Conservation (phyloP, 768 basidiomycete species). For the Mycena kentingensis region DNA sequence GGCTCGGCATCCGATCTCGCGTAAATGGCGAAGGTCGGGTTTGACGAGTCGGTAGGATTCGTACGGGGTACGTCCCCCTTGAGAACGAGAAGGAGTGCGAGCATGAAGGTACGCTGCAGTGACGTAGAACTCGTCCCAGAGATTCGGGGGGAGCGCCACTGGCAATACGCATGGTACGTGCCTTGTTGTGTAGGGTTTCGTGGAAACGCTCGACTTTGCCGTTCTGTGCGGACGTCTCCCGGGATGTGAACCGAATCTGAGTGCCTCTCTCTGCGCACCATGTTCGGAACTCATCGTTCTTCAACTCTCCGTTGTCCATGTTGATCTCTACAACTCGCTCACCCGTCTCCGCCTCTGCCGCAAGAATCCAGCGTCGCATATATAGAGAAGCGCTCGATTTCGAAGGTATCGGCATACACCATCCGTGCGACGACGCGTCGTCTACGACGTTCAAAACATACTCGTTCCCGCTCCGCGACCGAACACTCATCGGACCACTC, state of each 20-base stretch:
- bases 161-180: slow-evolving; percentile 31
- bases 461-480: slow-evolving; percentile 26
- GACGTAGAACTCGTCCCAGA: slow-evolving; percentile 38
- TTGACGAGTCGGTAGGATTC: slow-evolving; percentile 5
- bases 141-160: slow-evolving; percentile 26
- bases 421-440: slow-evolving; percentile 31
- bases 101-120: slow-evolving; percentile 31
- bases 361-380: slow-evolving; percentile 32
- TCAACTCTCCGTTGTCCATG: slow-evolving; percentile 30
- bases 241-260: slow-evolving; percentile 26
- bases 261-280: slow-evolving; percentile 22
- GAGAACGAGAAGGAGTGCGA: slow-evolving; percentile 24
- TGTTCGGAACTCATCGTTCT: slow-evolving; percentile 4
- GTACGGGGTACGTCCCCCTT: slow-evolving; percentile 18
- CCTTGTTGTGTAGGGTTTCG: slow-evolving; percentile 34
- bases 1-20: slow-evolving; percentile 31
- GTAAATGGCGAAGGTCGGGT: slow-evolving; percentile 31
- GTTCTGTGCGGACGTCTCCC: slow-evolving; percentile 41
- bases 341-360: slow-evolving; percentile 26
- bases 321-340: slow-evolving; percentile 17
- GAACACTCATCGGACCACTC: slow-evolving; percentile 25
- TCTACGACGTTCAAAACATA: slow-evolving; percentile 40
- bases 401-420: slow-evolving; percentile 34
- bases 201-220: slow-evolving; percentile 40
- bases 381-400: slow-evolving; percentile 28